Evolutionary conservation across 2,329 filamentous ascomycete species (phyloP).

Genomic region (Colletotrichum endophyticum): DNA sequence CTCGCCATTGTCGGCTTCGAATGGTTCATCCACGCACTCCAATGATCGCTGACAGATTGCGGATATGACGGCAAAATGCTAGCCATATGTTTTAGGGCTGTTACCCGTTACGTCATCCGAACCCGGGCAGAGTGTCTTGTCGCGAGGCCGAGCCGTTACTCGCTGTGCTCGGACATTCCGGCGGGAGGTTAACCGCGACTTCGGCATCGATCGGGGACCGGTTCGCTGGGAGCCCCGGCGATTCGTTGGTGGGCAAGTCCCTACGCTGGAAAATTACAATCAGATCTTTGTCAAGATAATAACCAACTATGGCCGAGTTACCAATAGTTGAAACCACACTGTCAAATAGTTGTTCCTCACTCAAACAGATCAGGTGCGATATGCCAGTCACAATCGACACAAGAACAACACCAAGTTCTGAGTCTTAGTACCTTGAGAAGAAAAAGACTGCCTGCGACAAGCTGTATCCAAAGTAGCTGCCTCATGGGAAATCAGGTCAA

Average conservation of each 20-base stretch:
- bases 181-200: neutral
- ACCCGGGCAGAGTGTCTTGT: neutral
- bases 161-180: neutral
- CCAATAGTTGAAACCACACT: neutral
- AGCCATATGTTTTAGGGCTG: neutral
- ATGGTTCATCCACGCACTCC: neutral
- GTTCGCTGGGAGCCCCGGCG: neutral
- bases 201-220: neutral
- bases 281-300: neutral
- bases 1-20: neutral
- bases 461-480: neutral
- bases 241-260: neutral
- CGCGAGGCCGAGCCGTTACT: neutral
- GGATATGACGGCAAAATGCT: neutral
- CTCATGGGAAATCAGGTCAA: neutral
- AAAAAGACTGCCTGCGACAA: neutral
- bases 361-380: neutral
- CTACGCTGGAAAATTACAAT: neutral
- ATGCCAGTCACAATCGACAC: neutral
- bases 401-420: neutral
- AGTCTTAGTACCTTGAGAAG: neutral
- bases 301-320: neutral
- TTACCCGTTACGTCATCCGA: neutral
- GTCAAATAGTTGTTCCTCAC: neutral
- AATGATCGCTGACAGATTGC: neutral